Evolutionary conservation across 331 rosid species (phyloP), one percentile per base, ranked within the genome.

Genomic region (Quercus phellos): DNA sequence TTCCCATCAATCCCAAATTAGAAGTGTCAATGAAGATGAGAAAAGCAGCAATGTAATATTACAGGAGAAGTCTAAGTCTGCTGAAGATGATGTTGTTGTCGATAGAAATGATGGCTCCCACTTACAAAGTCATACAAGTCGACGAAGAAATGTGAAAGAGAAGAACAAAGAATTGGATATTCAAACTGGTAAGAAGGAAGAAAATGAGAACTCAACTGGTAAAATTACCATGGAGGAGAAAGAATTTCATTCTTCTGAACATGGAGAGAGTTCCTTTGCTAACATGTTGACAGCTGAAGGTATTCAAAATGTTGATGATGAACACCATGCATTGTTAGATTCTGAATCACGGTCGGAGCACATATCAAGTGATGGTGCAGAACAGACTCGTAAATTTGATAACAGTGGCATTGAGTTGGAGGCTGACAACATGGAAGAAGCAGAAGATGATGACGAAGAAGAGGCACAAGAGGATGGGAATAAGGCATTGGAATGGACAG

Each of bases 401-500:
- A 73, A 26, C 34, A 72, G 22, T 67, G 81, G 73, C 29, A 12
- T 27, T 4, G 86, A 73, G 68, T 34, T 55, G 7, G 82, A 79
- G 34, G 51, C 6, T 12, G 82, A 72, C 21, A 81, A 75, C 68
- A 32, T 75, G 2, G 86, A 63, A 19, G 78, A 84, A 5, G 77
- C 54, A 55, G 84, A 84, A 19, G 90, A 86, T 0, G 89, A 89
- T 2, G 90, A 82, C 0, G 90, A 83, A 18, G 92, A 61, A 26
- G 84, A 83, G n/a, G 54, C 72, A 5, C 81, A 78, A 5, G 90
- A 88, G 63, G 84, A 84, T 8, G 70, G 82, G 53, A 82, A 85
- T 18, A 90, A 85, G 58, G 93, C 87, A 6, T 80, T 92, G 70
- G 90, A 90, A 79, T 92, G 98, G 97, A 88, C 95, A 26, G 92